Evolutionary conservation across 768 basidiomycete species (phyloP), one percentile per base, ranked within the genome.

Genomic region (Collybia sordida): DNA sequence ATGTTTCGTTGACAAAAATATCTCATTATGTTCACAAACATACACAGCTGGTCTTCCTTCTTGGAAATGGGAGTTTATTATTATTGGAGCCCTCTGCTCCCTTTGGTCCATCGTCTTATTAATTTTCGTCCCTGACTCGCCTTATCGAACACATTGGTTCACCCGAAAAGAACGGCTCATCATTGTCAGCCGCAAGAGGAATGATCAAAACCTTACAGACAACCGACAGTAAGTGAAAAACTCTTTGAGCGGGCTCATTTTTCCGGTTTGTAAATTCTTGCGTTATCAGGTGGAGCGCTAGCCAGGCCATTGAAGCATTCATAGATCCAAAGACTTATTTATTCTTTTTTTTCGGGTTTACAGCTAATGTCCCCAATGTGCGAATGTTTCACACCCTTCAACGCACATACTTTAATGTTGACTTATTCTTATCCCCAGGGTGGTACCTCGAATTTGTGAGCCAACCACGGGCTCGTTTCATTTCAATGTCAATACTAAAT

Each of bases 111-210:
- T 68, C 25, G 44, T 64, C 25, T 51, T 71, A 42, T 60, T 50
- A 37, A 53, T 70, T 42, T 61, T 66, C 49, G 57, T 72, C 22
- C 65, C 71, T 12, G 70, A 71, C 51, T 66, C 67, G 17, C 70
- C 69, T 0, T 59, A 63, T 45, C 54, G 52, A 38, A 63, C 68
- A 1, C 59, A 55, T 28, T 69, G 66, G 60, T 62, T 72, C 51
- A 66, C 53, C 3, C 56, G 62, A 6, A 50, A 59, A 22, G 67
- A 72, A 52, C 60, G 64, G 21, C 51, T 70, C 18, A 60, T 71
- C 22, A 67, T 66, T 21, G 63, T 71, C 15, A 65, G 68, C 50
- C 64, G 71, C 24, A 67, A 69, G 21, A 56, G 68, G 15, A 49
- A 57, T n/a, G 64, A 68, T 49, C 56, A 60, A 49, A 55, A 56